These are phyloP conservation scores for Grammothele lineata DNA, from an alignment of 768 basidiomycete species.

Conservation along the genomic window DNA sequence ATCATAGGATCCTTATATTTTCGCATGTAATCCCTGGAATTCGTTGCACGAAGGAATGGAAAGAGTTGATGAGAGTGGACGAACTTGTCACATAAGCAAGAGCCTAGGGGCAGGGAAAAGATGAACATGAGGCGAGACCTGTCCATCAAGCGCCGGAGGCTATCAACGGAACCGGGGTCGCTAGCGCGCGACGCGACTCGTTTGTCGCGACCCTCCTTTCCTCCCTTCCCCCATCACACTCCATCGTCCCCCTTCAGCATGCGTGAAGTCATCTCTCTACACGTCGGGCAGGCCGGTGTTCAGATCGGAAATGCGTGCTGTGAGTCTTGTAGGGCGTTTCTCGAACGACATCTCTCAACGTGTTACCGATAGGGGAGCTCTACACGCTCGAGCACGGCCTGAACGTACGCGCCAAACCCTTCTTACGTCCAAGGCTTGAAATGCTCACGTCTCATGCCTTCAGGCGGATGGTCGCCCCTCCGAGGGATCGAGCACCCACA, in stretches of 20 bases:
- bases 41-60: slow-evolving; percentile 3
- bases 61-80: not conserved
- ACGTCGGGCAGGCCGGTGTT: slow-evolving; percentile 96
- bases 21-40: slow-evolving; percentile 14
- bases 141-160: too few species aligned
- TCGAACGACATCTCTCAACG: not conserved
- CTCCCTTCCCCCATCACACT: slow-evolving; percentile 9
- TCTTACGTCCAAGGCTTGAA: not conserved
- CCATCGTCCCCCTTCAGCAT: slow-evolving; percentile 36
- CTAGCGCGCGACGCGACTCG: slow-evolving; percentile 10
- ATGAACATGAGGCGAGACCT: too few species aligned
- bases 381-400: slow-evolving; percentile 98
- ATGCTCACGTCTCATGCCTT: slow-evolving; percentile 3
- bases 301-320: slow-evolving; percentile 96
- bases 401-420: slow-evolving; percentile 47
- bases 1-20: slow-evolving; percentile 28
- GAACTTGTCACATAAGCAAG: not conserved
- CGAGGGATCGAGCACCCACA: slow-evolving; percentile 45
- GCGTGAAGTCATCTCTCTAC: slow-evolving; percentile 94
- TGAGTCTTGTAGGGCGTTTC: slow-evolving; percentile 35
- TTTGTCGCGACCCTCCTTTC: slow-evolving; percentile 4
- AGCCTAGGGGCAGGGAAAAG: too few species aligned
- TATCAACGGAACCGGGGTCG: not conserved
- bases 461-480: slow-evolving; percentile 90
- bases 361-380: slow-evolving; percentile 74